Evolutionary conservation across 768 basidiomycete genomes (phyloP).

Genomic region (Lentinula lateritia): DNA sequence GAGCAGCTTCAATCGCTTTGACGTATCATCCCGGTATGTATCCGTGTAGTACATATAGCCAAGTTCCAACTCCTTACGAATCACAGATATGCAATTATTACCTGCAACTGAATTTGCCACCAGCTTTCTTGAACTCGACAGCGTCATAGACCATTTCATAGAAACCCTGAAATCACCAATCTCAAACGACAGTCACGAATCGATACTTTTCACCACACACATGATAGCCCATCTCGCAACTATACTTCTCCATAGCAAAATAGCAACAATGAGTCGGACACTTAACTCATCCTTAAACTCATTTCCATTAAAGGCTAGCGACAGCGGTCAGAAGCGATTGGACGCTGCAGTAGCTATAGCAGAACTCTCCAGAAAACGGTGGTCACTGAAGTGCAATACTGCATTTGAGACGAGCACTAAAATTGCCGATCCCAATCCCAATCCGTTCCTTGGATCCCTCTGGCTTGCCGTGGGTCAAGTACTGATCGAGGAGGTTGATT

Average conservation of each 20-base stretch:
- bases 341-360: background rate
- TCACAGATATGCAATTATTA: background rate
- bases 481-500: background rate
- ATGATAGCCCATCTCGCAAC: constrained; percentile 7
- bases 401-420: no score
- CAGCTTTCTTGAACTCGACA: background rate
- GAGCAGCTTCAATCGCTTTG: constrained; percentile 13
- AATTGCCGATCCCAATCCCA: background rate
- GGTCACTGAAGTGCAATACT: background rate
- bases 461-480: constrained; percentile 1
- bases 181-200: background rate
- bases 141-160: background rate
- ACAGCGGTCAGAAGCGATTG: background rate
- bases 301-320: constrained; percentile 11
- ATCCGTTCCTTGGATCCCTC: constrained; percentile 2
- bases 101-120: background rate
- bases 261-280: background rate
- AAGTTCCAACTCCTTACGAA: background rate
- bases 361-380: background rate
- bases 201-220: constrained; percentile 6
- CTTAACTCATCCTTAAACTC: constrained; percentile 19
- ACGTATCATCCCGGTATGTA: constrained; percentile 15
- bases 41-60: background rate
- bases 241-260: constrained; percentile 18
- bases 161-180: background rate